phyloP scores from a whole-genome alignment of 352 stramenopile species.

The Paralagenidium karlingii region DNA sequence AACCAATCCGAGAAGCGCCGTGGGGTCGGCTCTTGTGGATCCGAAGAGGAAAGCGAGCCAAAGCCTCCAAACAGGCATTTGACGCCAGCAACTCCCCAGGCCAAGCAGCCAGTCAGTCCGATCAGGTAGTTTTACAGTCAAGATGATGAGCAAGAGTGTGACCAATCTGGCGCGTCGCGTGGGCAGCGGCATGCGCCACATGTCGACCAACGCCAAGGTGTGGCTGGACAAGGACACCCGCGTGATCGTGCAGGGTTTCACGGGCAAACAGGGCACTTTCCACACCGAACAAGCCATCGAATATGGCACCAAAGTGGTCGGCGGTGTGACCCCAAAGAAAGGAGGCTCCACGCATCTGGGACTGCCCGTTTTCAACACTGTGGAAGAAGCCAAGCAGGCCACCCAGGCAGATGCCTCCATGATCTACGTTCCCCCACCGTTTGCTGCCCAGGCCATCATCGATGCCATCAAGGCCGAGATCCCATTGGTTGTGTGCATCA shows the following conservation, averaged over 20 bases:
- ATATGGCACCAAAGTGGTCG: conserved; percentile 99
- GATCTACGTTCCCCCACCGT: conserved; percentile 99
- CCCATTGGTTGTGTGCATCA: conserved; percentile 96
- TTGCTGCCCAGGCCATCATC: conserved; percentile 96
- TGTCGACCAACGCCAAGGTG: conserved; percentile 96
- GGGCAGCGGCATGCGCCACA: conserved; percentile 27
- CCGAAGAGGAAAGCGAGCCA: too few species aligned
- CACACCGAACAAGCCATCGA: conserved; percentile 98
- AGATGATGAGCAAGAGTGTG: too few species aligned
- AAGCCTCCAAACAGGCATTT: too few species aligned
- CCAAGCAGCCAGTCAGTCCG: too few species aligned
- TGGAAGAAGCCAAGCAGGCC: conserved; percentile 81
- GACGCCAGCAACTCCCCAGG: too few species aligned
- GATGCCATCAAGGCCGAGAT: conserved; percentile 97
- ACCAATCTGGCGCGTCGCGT: too few species aligned
- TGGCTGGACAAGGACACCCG: conserved; percentile 99
- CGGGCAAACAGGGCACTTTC: conserved; percentile 99
- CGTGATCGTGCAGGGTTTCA: conserved; percentile 99
- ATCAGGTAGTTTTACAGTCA: too few species aligned
- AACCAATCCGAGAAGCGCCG: too few species aligned
- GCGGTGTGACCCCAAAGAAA: conserved; percentile 98
- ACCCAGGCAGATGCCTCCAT: conserved; percentile 92
- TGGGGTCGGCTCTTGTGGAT: too few species aligned
- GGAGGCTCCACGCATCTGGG: conserved; percentile 94
- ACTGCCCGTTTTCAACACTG: conserved; percentile 98